Evolutionary conservation across 805 yeast species (phyloP), one percentile per base, ranked within the genome.

Genomic region (Priceomyces castillae): DNA sequence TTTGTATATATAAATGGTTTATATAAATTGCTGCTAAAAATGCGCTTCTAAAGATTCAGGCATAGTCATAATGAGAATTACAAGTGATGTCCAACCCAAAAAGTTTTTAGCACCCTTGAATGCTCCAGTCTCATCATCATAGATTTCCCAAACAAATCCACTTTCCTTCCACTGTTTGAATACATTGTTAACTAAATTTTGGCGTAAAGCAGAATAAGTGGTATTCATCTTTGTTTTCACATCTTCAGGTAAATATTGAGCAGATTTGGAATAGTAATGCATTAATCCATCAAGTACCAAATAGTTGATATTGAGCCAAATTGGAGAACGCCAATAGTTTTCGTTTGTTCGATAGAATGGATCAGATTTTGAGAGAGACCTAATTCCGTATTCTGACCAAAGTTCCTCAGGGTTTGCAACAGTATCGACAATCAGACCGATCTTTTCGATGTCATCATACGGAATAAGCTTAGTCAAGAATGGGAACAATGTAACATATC

Each of bases 311-410:
- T 90, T 86, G 53, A 90, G 72, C 98, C 98, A 94, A 20, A 94
- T 74, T 15, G 95, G 88, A 1, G 97, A 94, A 49, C 96, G 78
- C 99, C 99, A 94, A 67, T 94, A 94, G 63, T 92, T 83, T 58
- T 94, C 99, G 6, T 76, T 92, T 0, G 82, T 78, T 43, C 85
- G 85, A 65, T 84, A 94, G 46, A 57, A 67, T 16, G 68, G 67
- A 53, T 86, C 90, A 4, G 72, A 53, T 54, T 80, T 81, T 0
- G 96, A 86, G 30, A 94, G 67, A 0, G 96, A 86, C 49, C 96
- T 73, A 30, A 94, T 69, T 11, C 99, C 99, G 52, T 59, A 89
- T 1, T 75, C 76, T 6, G 88, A 67, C 86, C 94, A 90, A 41
- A 94, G 65, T 54, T 83, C 82, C 10, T 80, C 78, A 1, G 90